Base-by-base conservation (phyloP, 2,329 filamentous ascomycete genomes). In the Sporothrix humicola region DNA sequence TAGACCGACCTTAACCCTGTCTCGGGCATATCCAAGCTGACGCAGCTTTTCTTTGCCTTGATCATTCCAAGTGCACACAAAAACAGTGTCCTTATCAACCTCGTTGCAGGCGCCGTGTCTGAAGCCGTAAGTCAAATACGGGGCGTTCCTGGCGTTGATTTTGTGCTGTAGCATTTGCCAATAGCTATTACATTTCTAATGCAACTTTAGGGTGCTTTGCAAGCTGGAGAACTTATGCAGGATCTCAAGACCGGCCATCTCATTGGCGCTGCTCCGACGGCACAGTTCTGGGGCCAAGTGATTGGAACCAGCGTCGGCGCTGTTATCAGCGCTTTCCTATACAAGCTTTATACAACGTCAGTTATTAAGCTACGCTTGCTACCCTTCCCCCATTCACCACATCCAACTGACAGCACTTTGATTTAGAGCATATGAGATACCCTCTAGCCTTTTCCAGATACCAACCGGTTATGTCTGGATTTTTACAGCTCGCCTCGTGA, bases 381-480 rank as follows among this genome's bases (percentile, higher is more conserved):
- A n/a, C n/a, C 44, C 2, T 20, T 20, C 8, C n/a, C 26, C 8
- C n/a, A 23, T 59, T 46, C 23, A 13, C 13, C n/a, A 12, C 1
- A 12, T 8, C 15, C 9, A 3, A 54, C 13, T 23, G 44, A 54
- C 52, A 63, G 10, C 72, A 4, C 37, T 70, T 63, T 42, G 12
- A 52, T 0, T 3, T 61, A 91, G 88, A 48, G 95, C 98, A 1
- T 99, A 99, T 79, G 86, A 90, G 54, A 92, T 99, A 6, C 96
- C 96, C 0, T 93, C 95, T 0, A 91, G 93, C 10, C 85, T 98
- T 71, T 98, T 99, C 81, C 92, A 97, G 79, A 94, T 97, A 0
- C 96, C 96, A 0, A 98, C 96, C 0, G 95, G 91, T 0, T 98
- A 95, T 80, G 95, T 99, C 5, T 99, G 96, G 96, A 93, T 99